A percentile compares a stretch with the other conserved stretches of the same genome.
Conservation (phyloP, 305 asterid species). For the Fraxinus latifolia region DNA sequence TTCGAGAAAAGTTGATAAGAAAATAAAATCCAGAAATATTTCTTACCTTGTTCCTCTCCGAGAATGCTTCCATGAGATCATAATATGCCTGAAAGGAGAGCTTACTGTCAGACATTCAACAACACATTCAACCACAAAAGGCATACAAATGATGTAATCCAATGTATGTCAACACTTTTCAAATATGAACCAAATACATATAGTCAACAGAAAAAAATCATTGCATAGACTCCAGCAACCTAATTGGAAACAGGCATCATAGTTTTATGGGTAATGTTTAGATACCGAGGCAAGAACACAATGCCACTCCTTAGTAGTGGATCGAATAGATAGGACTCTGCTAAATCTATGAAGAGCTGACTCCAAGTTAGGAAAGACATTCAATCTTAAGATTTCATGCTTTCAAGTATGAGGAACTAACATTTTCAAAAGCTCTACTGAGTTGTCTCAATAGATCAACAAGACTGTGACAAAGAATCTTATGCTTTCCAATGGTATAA, state of each 20-base stretch:
- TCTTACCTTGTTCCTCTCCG: constrained; percentile 87
- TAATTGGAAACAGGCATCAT: not conserved
- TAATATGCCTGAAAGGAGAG: constrained; percentile 70
- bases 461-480: constrained; percentile 78
- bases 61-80: constrained; percentile 88
- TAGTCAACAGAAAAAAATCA: not conserved
- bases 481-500: constrained; percentile 71
- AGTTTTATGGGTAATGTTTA: not conserved
- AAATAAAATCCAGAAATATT: not conserved
- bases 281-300: not conserved
- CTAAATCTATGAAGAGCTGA: not conserved
- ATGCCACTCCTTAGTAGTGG: not conserved
- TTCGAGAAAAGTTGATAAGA: constrained; percentile 6
- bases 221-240: not conserved
- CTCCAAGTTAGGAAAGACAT: constrained; percentile 9
- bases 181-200: constrained; percentile 1
- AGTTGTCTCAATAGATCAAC: constrained; percentile 93
- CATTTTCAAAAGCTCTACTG: constrained; percentile 92
- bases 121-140: constrained; percentile 11
- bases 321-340: not conserved
- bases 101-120: constrained; percentile 27
- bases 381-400: constrained; percentile 15
- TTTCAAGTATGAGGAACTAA: constrained; percentile 36
- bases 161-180: constrained; percentile 2
- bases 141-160: not conserved